Evolutionary conservation across 305 asterid genomes (phyloP).

Genomic region (Lippia alba): DNA sequence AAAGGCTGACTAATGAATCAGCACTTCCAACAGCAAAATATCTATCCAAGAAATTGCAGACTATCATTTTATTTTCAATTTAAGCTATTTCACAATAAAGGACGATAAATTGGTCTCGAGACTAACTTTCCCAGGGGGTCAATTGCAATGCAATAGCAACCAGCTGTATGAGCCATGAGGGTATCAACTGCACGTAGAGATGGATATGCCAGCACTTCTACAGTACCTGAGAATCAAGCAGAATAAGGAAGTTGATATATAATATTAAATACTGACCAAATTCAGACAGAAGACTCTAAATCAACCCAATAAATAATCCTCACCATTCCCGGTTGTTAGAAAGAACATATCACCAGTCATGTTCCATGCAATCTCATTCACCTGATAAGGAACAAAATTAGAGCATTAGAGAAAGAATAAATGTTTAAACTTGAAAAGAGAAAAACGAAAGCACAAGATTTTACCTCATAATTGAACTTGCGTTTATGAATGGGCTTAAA

Average conservation of each 20-base stretch:
- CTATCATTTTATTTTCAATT: slow-evolving; percentile 5
- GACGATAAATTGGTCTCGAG: slow-evolving; percentile 16
- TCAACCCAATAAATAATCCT: slow-evolving; percentile 37
- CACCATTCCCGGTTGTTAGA: slow-evolving; percentile 95
- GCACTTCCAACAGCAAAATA: slow-evolving; percentile 99
- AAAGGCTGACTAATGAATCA: slow-evolving; percentile 96
- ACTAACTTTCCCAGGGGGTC: slow-evolving; percentile 90
- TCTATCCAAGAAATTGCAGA: slow-evolving; percentile 42
- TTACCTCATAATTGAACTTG: slow-evolving; percentile 97
- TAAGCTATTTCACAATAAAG: slow-evolving; percentile 6
- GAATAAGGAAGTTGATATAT: slow-evolving; percentile 14
- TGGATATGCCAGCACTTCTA: slow-evolving; percentile 93
- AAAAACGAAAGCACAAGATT: slow-evolving; percentile 23
- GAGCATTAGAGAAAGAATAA: slow-evolving; percentile 21
- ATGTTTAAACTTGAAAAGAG: slow-evolving; percentile 11
- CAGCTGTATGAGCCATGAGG: slow-evolving; percentile 96
- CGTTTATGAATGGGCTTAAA: slow-evolving; percentile 92
- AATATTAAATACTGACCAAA: slow-evolving; percentile 13
- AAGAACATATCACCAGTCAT: slow-evolving; percentile 85
- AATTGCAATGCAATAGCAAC: slow-evolving; percentile 98
- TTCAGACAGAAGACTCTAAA: slow-evolving; percentile 20
- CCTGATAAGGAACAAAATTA: slow-evolving; percentile 52
- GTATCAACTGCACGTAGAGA: slow-evolving; percentile 78
- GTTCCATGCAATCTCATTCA: slow-evolving; percentile 97
- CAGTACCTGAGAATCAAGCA: slow-evolving; percentile 65